phyloP scores from a whole-genome alignment of 2,329 filamentous ascomycete species.

The Aspergillus uvarum region DNA sequence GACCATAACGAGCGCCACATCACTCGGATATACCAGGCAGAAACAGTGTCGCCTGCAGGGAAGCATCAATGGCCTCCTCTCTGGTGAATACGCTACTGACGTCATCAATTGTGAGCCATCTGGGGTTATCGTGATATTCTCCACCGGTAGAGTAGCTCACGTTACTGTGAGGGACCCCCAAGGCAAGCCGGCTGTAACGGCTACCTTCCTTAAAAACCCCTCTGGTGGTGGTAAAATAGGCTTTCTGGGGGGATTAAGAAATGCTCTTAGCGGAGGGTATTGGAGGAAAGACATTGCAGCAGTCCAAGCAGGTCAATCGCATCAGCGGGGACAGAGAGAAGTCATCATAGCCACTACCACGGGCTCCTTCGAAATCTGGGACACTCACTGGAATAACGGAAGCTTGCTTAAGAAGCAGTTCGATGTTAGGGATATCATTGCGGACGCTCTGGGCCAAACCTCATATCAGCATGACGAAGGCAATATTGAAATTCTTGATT shows the following conservation, averaged over 20 bases:
- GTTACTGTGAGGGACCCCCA: conserved; percentile 82
- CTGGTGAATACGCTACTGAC: conserved; percentile 73
- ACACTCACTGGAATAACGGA: conserved; percentile 82
- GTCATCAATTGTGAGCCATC: conserved; percentile 82
- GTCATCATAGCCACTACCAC: conserved; percentile 75
- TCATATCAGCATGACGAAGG: conserved; percentile 54
- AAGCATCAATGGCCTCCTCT: conserved; percentile 69
- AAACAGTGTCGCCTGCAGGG: conserved; percentile 78
- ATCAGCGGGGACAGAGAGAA: conserved; percentile 77
- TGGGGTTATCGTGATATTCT: conserved; percentile 82
- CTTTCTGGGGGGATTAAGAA: conserved; percentile 77
- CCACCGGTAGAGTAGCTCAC: conserved; percentile 81
- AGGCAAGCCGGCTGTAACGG: conserved; percentile 76
- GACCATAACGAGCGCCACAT: conserved; percentile 84
- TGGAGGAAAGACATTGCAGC: conserved; percentile 77
- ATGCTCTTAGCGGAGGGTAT: conserved; percentile 68
- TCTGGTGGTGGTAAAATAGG: conserved; percentile 55
- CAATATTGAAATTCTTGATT: conserved; percentile 74
- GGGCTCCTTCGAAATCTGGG: conserved; percentile 81
- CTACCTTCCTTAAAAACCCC: conserved; percentile 70
- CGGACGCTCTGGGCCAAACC: conserved; percentile 60
- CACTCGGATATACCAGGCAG: conserved; percentile 78
- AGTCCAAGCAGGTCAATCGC: conserved; percentile 70
- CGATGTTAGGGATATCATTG: conserved; percentile 66
- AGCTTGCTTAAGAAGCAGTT: conserved; percentile 71